Conservation (phyloP, 495 filamentous ascomycete genomes). For the Polyplosphaeria fusca region DNA sequence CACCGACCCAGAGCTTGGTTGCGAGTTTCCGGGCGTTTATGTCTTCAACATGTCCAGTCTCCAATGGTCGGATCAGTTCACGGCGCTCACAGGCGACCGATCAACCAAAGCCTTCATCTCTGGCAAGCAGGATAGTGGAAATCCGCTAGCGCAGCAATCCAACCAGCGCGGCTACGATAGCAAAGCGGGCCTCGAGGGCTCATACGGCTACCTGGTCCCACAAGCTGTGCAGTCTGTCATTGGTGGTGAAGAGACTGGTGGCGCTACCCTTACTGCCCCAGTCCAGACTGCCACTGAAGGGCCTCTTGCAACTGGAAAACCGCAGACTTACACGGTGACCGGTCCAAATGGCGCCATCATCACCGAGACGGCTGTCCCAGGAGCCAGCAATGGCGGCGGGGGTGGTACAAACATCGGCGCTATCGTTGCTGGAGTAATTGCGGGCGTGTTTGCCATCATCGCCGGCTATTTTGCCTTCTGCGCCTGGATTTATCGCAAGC, state of each 20-base stretch:
- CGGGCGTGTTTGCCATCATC: slow-evolving; percentile 56
- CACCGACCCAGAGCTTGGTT: slow-evolving; percentile 56
- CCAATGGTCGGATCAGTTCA: slow-evolving; percentile 60
- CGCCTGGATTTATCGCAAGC: slow-evolving; percentile 65
- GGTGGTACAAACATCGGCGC: slow-evolving; percentile 42
- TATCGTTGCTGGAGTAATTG: slow-evolving; percentile 61
- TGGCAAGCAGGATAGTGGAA: slow-evolving; percentile 25
- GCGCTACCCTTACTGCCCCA: slow-evolving; percentile 65
- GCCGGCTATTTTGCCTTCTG: slow-evolving; percentile 67
- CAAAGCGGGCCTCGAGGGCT: slow-evolving; percentile 50
- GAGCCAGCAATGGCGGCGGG: slow-evolving; percentile 20
- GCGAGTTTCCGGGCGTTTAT: slow-evolving; percentile 68
- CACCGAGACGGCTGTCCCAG: slow-evolving; percentile 45
- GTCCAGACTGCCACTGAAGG: slow-evolving; percentile 61
- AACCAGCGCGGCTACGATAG: slow-evolving; percentile 42
- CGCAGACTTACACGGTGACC: slow-evolving; percentile 63
- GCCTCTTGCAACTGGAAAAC: slow-evolving; percentile 64
- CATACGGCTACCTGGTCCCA: slow-evolving; percentile 64
- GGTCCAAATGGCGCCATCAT: slow-evolving; percentile 53
- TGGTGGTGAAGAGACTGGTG: slow-evolving; percentile 58
- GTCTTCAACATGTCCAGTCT: slow-evolving; percentile 63
- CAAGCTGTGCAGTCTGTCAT: slow-evolving; percentile 57
- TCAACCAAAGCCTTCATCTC: slow-evolving; percentile 13
- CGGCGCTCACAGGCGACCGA: slow-evolving; percentile 41
- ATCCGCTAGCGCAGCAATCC: slow-evolving; percentile 46